These are phyloP conservation scores for Coffea humblotiana DNA, from an alignment of 305 asterid genomes.

Conservation along the genomic window DNA sequence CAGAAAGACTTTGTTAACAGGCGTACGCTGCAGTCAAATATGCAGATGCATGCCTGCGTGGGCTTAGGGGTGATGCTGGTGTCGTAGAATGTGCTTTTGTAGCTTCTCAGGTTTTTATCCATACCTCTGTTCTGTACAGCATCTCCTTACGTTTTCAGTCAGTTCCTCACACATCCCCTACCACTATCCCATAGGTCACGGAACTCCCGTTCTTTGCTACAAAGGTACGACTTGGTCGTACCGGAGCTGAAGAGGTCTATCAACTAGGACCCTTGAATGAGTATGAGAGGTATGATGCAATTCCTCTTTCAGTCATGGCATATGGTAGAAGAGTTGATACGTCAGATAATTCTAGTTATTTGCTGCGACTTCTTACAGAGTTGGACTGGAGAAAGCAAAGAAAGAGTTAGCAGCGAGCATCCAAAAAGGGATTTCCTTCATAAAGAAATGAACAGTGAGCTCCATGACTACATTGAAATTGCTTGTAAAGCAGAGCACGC, in stretches of 20 bases:
- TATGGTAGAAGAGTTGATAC: not conserved
- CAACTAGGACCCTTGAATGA: conserved; percentile 81
- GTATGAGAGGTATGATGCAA: conserved; percentile 65
- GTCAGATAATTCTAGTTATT: not conserved
- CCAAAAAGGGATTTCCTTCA: conserved; percentile 82
- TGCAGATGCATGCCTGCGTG: conserved; percentile 90
- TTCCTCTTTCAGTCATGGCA: not conserved
- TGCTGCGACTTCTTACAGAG: conserved; percentile 37
- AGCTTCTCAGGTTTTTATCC: conserved; percentile 59
- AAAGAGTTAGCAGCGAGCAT: conserved; percentile 74
- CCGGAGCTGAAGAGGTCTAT: conserved; percentile 82
- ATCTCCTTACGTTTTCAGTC: not conserved
- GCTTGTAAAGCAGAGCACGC: not conserved
- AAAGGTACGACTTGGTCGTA: conserved; percentile 75
- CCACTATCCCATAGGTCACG: conserved; percentile 54
- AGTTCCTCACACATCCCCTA: conserved; percentile 10
- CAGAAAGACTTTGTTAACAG: conserved; percentile 33
- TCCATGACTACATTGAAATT: not conserved
- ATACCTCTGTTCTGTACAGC: not conserved
- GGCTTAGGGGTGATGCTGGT: conserved; percentile 82
- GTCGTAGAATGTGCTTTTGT: conserved; percentile 83
- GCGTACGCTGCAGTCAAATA: conserved; percentile 96
- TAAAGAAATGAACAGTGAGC: conserved; percentile 48
- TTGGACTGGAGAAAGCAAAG: conserved; percentile 84
- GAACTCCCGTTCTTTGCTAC: conserved; percentile 87